Percentiles rank a stretch among this genome's conserved stretches.
These are phyloP conservation scores for Amanita exitialis DNA, from an alignment of 768 basidiomycete species.

Conservation along the genomic window DNA sequence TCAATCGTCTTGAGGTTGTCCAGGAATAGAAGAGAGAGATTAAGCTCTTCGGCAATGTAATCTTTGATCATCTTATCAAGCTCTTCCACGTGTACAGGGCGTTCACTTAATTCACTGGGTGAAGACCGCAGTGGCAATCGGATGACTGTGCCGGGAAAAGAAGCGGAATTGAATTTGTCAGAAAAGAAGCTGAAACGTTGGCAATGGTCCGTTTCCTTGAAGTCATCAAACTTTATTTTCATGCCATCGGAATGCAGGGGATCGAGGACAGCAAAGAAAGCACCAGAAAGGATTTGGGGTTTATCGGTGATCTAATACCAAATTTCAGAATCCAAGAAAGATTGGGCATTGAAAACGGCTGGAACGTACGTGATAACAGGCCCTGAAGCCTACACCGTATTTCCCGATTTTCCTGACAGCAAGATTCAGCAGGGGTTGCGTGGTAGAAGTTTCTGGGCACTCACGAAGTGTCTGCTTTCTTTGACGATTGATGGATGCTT, in stretches of 20 bases:
- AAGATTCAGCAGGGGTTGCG: neutral
- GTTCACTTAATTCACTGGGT: slow-evolving; percentile 23
- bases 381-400: slow-evolving; percentile 41
- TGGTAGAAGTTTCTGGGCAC: slow-evolving; percentile 4
- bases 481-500: slow-evolving; percentile 34
- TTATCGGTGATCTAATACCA: slow-evolving; percentile 35
- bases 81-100: slow-evolving; percentile 19
- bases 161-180: slow-evolving; percentile 6
- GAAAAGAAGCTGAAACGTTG: slow-evolving; percentile 20
- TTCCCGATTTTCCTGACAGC: slow-evolving; percentile 39
- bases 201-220: slow-evolving; percentile 21
- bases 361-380: slow-evolving; percentile 36
- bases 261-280: slow-evolving; percentile 31
- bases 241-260: slow-evolving; percentile 26
- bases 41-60: slow-evolving; percentile 30
- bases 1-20: slow-evolving; percentile 28
- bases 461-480: slow-evolving; percentile 32
- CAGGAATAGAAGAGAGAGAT: slow-evolving; percentile 32
- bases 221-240: slow-evolving; percentile 17
- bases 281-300: slow-evolving; percentile 36
- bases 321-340: neutral
- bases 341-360: neutral
- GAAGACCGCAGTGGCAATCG: slow-evolving; percentile 33
- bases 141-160: slow-evolving; percentile 31
- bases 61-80: slow-evolving; percentile 29